These are phyloP conservation scores for Trichoderma orchidacearum DNA, from an alignment of 495 filamentous ascomycete species.

Conservation along the genomic window DNA sequence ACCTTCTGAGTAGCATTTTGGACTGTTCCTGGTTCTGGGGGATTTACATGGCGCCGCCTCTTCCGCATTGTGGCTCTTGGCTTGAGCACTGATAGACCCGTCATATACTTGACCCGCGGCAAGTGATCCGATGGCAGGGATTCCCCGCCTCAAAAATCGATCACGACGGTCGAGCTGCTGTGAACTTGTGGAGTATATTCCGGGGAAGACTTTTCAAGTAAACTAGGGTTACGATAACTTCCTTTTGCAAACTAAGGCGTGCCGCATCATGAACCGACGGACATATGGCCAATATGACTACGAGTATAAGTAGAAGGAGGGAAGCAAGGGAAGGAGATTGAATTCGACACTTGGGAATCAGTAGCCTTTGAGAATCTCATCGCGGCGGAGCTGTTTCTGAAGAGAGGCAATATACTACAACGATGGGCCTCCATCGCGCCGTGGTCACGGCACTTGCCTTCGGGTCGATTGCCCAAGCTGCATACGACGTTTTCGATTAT, in stretches of 20 bases:
- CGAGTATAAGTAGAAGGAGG: neutral
- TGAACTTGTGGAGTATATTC: neutral
- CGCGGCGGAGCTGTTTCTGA: neutral
- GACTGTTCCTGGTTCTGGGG: no score
- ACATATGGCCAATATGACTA: neutral
- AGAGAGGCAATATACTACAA: neutral
- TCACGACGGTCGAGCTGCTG: neutral
- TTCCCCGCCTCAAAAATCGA: neutral
- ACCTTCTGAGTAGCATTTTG: no score
- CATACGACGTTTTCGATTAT: conserved; percentile 20
- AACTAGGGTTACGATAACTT: neutral
- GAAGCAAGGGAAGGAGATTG: neutral
- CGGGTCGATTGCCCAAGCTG: neutral
- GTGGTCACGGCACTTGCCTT: neutral
- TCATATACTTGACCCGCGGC: neutral
- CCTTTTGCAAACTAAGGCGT: neutral
- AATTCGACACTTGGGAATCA: neutral
- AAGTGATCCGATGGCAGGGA: neutral
- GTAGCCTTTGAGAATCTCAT: neutral
- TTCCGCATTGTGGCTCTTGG: neutral
- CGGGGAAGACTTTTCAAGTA: neutral
- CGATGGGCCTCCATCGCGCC: neutral
- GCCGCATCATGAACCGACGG: neutral
- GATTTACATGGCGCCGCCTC: no score
- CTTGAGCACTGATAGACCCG: neutral